These are phyloP conservation scores for Penicillium sp. DNA, from an alignment of 2,329 filamentous ascomycete species.

Conservation along the genomic window DNA sequence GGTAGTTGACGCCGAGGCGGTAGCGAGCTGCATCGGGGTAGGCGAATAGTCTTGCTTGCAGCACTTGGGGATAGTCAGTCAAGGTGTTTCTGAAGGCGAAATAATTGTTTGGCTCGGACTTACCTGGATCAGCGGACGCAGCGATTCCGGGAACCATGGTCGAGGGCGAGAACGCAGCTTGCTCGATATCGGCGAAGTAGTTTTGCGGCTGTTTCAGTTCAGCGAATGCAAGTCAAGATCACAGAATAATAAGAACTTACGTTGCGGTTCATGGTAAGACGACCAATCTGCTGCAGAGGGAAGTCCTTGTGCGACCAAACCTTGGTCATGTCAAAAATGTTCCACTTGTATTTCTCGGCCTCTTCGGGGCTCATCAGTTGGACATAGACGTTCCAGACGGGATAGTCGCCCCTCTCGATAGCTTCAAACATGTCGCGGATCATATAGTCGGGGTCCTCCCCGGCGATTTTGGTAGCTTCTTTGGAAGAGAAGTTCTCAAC, in stretches of 20 bases:
- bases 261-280: constrained; percentile 70
- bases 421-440: constrained; percentile 71
- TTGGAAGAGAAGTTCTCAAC: constrained; percentile 58
- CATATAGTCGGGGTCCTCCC: constrained; percentile 75
- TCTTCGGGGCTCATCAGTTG: constrained; percentile 68
- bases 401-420: constrained; percentile 66
- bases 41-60: constrained; percentile 60
- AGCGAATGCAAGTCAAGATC: neutral
- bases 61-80: constrained; percentile 41
- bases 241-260: constrained; percentile 33
- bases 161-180: constrained; percentile 64
- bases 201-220: constrained; percentile 46
- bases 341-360: constrained; percentile 75
- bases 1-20: constrained; percentile 43
- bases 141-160: constrained; percentile 64
- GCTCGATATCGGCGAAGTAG: constrained; percentile 66
- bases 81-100: too few species aligned
- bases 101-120: neutral
- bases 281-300: constrained; percentile 70
- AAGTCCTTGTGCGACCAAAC: constrained; percentile 74
- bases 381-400: constrained; percentile 75
- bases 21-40: constrained; percentile 56
- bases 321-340: constrained; percentile 80
- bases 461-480: constrained; percentile 68
- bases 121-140: constrained; percentile 59